Conservation (phyloP, 2,329 filamentous ascomycete genomes). For the Curvularia sp. region DNA sequence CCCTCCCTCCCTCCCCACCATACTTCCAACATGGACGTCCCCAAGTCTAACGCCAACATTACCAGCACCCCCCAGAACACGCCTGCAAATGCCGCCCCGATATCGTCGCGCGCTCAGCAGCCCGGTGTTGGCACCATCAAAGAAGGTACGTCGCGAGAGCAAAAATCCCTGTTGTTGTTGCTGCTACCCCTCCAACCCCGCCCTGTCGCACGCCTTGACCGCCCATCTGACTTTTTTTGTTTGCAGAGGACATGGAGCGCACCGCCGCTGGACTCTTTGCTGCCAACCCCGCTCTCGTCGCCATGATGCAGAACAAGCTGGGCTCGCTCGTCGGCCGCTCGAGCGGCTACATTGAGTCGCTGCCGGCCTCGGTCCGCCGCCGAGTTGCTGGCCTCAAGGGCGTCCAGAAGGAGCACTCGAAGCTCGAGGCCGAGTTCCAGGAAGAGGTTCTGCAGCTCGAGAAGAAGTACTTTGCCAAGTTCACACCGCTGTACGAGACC, state of each 20-base stretch:
- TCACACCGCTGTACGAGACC: constrained; percentile 95
- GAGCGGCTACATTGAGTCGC: constrained; percentile 96
- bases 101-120: constrained; percentile 96
- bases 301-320: constrained; percentile 97
- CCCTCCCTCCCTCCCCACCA: constrained; percentile 32
- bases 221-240: constrained; percentile 47
- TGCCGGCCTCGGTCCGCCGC: constrained; percentile 86
- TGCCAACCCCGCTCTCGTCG: constrained; percentile 90
- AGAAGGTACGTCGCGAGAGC: constrained; percentile 72
- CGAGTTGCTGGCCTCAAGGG: constrained; percentile 96
- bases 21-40: constrained; percentile 37
- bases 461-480: constrained; percentile 99
- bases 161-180: constrained; percentile 3
- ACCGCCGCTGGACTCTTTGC: constrained; percentile 92
- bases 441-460: constrained; percentile 97
- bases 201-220: constrained; percentile 40
- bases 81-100: constrained; percentile 91
- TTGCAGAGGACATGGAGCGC: constrained; percentile 86
- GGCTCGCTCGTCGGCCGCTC: constrained; percentile 91
- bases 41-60: constrained; percentile 41
- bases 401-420: constrained; percentile 97
- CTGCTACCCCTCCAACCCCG: constrained; percentile 42
- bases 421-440: constrained; percentile 97
- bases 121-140: constrained; percentile 94
- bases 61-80: constrained; percentile 97